phyloP scores from a whole-genome alignment of 23 red algal genomes.

The Gracilaria gracilis region DNA sequence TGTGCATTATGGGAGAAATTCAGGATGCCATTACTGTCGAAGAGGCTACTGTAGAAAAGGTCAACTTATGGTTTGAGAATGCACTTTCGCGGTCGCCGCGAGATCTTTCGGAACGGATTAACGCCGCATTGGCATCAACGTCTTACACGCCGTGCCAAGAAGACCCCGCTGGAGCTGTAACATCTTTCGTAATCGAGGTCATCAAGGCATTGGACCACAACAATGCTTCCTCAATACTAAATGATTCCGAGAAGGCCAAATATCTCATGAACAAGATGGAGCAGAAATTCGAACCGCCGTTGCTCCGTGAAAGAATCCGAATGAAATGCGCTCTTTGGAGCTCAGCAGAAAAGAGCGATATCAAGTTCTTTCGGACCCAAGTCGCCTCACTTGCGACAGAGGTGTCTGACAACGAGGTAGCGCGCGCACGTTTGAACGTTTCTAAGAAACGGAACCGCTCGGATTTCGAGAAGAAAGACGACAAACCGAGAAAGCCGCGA shows the following conservation, averaged over 20 bases:
- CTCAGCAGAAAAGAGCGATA: too few relatives aligned
- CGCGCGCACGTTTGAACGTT: too few relatives aligned
- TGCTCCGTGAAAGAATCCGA: too few relatives aligned
- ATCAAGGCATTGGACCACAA: conserved; percentile 18
- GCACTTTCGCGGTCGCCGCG: not conserved
- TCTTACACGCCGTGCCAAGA: not conserved
- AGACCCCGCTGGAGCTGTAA: conserved; percentile 32
- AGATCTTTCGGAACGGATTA: conserved; percentile 19
- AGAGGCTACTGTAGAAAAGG: conserved; percentile 24
- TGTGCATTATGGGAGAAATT: conserved; percentile 55
- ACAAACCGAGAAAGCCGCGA: too few relatives aligned
- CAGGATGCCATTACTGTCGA: conserved; percentile 2
- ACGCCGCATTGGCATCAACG: not conserved
- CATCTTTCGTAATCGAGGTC: not conserved
- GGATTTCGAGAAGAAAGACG: too few relatives aligned
- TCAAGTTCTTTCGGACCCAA: too few relatives aligned
- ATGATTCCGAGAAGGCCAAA: not conserved
- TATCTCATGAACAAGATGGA: too few relatives aligned
- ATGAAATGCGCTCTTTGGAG: too few relatives aligned
- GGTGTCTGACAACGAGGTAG: too few relatives aligned
- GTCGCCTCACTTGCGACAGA: too few relatives aligned
- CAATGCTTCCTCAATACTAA: not conserved
- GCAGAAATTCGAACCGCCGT: too few relatives aligned
- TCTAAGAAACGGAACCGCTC: too few relatives aligned
- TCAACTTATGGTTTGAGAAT: conserved; percentile 15